Evolutionary conservation across 345 rosid genomes (phyloP), one percentile per base, ranked within the genome.

Genomic region (Salix suchowensis): DNA sequence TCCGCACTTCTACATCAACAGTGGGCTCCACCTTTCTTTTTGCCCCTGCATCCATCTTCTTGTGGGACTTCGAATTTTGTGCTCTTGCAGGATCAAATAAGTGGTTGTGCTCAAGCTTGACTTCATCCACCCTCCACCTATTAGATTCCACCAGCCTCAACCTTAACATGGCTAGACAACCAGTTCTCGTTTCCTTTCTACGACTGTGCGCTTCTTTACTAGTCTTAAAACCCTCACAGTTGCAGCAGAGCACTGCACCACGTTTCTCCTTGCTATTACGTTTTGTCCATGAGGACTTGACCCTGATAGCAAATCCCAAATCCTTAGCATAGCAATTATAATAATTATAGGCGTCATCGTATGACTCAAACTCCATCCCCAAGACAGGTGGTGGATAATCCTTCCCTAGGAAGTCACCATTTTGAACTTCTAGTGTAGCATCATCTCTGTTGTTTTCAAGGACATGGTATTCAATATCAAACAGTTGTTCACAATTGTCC

Each of bases 1-100:
- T 89, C 72, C 74, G 86, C 21, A 86, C 85, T 28, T 87, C 91
- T n/a, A 88, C 87, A 70, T 85, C 90, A 58, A 89, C 80, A 71
- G 87, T 75, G 18, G 87, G 83, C 44, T 79, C 79, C 75, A 79
- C 60, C 81, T 87, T 89, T 85, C 85, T 84, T 81, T 82, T 88
- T 70, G 79, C 73, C 54, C 90, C 93, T 18, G 73, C 55, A 48
- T 85, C 84, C 73, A 77, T 72, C 79, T 86, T 87, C 83, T 85
- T 91, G 70, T 78, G 74, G 19, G 81, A 78, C 74, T 78, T 78
- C 6, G 81, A 78, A 73, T 78, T 78, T 73, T 78, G 77, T 73
- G 81, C 77, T 60, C 77, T 68, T 58, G 73, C 74, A 16, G 77
- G 81, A 60, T 78, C 78, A 65, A 75, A 79, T 23, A 68, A 70